Evolutionary conservation across 164 flowering plant species (phyloP), one percentile per base, ranked within the genome.

Genomic region (Kingdonia uniflora): DNA sequence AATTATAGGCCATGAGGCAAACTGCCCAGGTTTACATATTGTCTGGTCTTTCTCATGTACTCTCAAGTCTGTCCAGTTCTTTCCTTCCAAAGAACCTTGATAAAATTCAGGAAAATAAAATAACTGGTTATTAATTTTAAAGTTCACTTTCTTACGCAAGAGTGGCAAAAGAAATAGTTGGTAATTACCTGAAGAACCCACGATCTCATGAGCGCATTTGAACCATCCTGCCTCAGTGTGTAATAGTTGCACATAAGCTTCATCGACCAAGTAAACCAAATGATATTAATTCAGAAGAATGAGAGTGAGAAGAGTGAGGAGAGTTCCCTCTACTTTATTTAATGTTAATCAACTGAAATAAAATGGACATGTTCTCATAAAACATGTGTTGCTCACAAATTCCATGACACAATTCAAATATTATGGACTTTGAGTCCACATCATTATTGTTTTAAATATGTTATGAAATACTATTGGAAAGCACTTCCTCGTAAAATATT

Each of bases 221-320:
- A 91, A 16, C 96, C 96, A 64, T 91, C 97, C 62, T 87, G 95
- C 60, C 96, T 80, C 64, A 85, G 51, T 16, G 97, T 91, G 76
- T 91, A 91, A 62, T 81, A 77, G 75, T 87, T 91, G 83, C 96
- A 87, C 89, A 91, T 85, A 21, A 91, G 81, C 97, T 90, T 95
- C 66, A 43, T 22, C 53, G 55, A 39, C 10, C 42, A 40, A 65
- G n/a, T n/a, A 50, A 26, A 50, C 49, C 8, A 29, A 29, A 29
- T 29, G 8, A 29, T 29, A 29, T 29, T 29, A 29, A 3, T 29
- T 29, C 35, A 29, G 35, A 3, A 29, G 8, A 8, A 29, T 3
- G 35, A 3, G n/a, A 3, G 35, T 8, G 35, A 29, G 8, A 29
- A 8, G 8, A 29, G 6, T 8, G 8, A 8, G 8, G 35, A n/a